Conservation (phyloP, 192 early-diverging fungal genomes). For the Coemansia sp. region DNA sequence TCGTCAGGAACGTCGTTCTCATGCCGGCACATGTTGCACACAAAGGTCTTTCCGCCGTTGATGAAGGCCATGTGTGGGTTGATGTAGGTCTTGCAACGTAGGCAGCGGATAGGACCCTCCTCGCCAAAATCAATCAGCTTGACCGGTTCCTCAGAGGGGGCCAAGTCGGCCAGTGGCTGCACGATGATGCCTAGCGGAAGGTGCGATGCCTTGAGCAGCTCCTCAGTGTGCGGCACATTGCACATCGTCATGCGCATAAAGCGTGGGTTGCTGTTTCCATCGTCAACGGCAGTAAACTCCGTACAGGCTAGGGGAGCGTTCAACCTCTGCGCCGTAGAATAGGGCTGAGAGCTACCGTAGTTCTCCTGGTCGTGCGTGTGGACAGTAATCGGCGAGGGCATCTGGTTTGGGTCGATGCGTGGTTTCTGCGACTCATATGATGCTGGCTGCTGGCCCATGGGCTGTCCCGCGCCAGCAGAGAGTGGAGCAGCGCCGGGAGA, state of each 20-base stretch:
- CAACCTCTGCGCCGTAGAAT: conserved; percentile 68
- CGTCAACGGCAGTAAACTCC: conserved; percentile 79
- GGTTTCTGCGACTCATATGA: conserved; percentile 51
- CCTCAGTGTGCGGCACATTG: conserved; percentile 81
- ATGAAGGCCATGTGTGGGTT: conserved; percentile 88
- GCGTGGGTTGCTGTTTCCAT: conserved; percentile 90
- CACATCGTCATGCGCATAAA: conserved; percentile 90
- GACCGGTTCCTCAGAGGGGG: conserved; percentile 75
- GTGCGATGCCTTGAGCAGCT: conserved; percentile 73
- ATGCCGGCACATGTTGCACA: conserved; percentile 92
- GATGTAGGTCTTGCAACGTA: conserved; percentile 91
- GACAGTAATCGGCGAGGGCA: conserved; percentile 86
- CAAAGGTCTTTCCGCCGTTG: conserved; percentile 87
- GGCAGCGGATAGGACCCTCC: conserved; percentile 84
- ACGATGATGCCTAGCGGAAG: conserved; percentile 86
- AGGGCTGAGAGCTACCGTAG: conserved; percentile 63
- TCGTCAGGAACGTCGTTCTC: conserved; percentile 83
- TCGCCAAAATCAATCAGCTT: conserved; percentile 83
- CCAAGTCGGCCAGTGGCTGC: conserved; percentile 88
- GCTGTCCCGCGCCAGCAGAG: conserved; percentile 13
- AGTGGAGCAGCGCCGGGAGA: conserved; percentile 16
- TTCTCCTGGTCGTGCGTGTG: conserved; percentile 78
- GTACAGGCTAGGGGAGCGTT: conserved; percentile 80
- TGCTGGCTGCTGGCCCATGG: conserved; percentile 38
- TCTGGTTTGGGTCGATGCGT: conserved; percentile 92